Evolutionary conservation across 148 eudicot species (phyloP).

Genomic region (Fallopia convolvulus): DNA sequence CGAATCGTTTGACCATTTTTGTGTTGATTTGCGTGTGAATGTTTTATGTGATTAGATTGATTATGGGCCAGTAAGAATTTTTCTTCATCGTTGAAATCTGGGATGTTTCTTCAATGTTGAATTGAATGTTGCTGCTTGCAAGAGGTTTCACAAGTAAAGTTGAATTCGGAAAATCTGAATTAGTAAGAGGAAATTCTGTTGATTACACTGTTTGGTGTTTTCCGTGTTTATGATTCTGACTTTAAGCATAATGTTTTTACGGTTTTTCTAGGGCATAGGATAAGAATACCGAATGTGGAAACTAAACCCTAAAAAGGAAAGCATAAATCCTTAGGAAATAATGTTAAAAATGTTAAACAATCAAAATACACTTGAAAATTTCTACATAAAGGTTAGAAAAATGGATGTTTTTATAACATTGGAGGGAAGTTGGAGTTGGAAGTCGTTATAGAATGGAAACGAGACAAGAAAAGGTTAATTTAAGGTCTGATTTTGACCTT

Average conservation of each 20-base stretch:
- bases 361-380: no score
- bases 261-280: no score
- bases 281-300: no score
- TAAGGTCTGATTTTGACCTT: no score
- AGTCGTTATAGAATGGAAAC: background rate
- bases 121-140: background rate
- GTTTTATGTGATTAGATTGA: background rate
- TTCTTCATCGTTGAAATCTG: background rate
- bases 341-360: no score
- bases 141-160: background rate
- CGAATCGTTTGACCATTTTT: background rate
- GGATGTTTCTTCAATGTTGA: background rate
- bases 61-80: background rate
- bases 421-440: background rate
- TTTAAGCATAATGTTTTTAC: no score
- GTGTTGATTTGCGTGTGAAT: background rate
- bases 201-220: background rate
- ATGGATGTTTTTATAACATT: background rate
- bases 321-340: no score
- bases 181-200: background rate
- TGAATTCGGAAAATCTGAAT: background rate
- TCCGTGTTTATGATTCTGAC: background rate
- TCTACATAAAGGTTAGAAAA: no score
- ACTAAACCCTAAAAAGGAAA: no score
- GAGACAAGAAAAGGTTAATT: no score